Base-by-base conservation (phyloP, 257 asterid species). In the Mentha longifolia region DNA sequence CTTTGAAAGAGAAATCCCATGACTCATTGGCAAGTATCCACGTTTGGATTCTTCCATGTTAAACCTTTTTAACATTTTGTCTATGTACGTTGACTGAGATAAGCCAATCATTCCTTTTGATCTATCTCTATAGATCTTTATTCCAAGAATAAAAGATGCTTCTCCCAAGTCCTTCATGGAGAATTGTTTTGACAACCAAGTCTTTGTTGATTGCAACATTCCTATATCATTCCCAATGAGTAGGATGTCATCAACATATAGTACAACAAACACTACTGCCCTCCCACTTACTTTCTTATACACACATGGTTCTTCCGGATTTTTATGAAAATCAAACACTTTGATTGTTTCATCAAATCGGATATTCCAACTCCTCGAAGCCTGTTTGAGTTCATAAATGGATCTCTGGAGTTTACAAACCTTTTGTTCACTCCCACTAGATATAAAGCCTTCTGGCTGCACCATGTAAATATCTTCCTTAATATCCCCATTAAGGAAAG, bases 251-350 rank as follows among this genome's bases (percentile, higher is more conserved):
- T 42, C 47, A 4, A 16, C n/a, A 6, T 55, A 55, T 2, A 55
- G 13, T 13, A 55, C 61, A 22, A 55, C 8, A 25, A 55, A 20
- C 6, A 25, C 9, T 3, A 20, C 9, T 22, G n/a, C 37, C 10
- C 37, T 55, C 61, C 61, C 60, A 54, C 60, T 54, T 4, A 52
- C 60, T 7, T 54, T 54, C 33, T 54, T 52, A 19, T 52, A 52
- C 13, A 52, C 37, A 22, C 61, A 56, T 8, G 15, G 15, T 2
- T 54, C 31, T 17, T 17, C 14, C 60, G 2, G 30, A 54, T 19
- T 54, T 11, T 54, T 54, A 54, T 54, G 33, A 54, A 54, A 54
- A 19, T 2, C 12, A 54, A 54, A 19, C 33, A 5, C 3, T 54
- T 55, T 57, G 41, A 30, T 30, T 28, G 19, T 28, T 46, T 14